Evolutionary conservation across 306 rosid genomes (phyloP), one percentile per base, ranked within the genome.

Genomic region (Quillaja saponaria): DNA sequence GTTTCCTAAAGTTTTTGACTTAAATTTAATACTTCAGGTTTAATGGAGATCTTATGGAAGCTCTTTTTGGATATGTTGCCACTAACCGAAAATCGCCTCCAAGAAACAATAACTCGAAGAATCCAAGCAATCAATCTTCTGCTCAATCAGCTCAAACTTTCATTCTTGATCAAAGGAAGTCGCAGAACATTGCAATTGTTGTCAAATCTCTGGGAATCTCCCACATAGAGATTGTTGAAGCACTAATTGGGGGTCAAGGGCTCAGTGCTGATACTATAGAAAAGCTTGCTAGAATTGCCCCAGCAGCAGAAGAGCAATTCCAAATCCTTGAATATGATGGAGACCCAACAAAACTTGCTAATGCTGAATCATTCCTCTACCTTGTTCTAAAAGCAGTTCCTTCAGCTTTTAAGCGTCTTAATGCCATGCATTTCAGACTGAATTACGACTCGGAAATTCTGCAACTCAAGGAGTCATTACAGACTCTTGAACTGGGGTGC

Each of bases 31-130:
- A n/a, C 13, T 64, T 46, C 81, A 94, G 99, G 67, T 85, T 85
- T 73, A 91, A 94, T 78, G 86, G 85, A 13, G 91, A 90, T 69
- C 84, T 94, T 21, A 87, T 89, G 97, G 99, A 94, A 76, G 91
- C 94, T 51, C 96, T 94, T 16, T 94, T 94, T 10, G 96, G 97
- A 31, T 64, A 41, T 7, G 87, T 78, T 4, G 87, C 91, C 15
- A 58, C 85, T 62, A 81, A 63, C 66, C 44, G 71, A 63, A 78
- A 67, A 33, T 76, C 84, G 6, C 83, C 86, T n/a, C 75, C 63
- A 69, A 63, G 49, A 40, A 72, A 73, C 39, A 39, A 17, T 9
- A 61, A 63, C 20, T 25, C 77, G 40, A 17, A 8, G 34, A 71
- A 71, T 78, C 54, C 75, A 55, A 66, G 42, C 55, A 72, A 20